A percentile compares a stretch with the other conserved stretches of the same genome.
phyloP scores from a whole-genome alignment of 768 basidiomycete genomes.

The Auricularia sp. region DNA sequence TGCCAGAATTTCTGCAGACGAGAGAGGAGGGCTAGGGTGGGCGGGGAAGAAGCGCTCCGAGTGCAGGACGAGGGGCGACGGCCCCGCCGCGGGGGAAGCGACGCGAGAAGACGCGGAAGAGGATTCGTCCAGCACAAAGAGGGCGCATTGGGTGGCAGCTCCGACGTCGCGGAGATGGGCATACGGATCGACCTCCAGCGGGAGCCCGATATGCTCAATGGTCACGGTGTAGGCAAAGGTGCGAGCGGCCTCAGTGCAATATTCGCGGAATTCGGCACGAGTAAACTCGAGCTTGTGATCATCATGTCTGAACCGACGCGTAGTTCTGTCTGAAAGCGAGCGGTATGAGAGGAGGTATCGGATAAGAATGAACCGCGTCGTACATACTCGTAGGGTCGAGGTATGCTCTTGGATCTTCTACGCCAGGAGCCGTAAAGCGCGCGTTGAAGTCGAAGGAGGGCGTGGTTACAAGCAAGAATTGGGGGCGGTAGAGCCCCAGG shows the following conservation, averaged over 20 bases:
- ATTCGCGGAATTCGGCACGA: conserved; percentile 51
- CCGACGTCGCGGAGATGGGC: conserved; percentile 55
- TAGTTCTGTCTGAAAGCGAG: conserved; percentile 35
- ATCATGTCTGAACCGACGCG: conserved; percentile 63
- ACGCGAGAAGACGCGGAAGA: conserved; percentile 14
- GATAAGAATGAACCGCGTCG: not conserved
- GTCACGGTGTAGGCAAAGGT: conserved; percentile 69
- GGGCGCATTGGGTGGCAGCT: conserved; percentile 57
- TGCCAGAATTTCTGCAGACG: not conserved
- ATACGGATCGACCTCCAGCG: conserved; percentile 57
- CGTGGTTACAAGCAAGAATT: conserved; percentile 67
- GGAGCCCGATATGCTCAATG: conserved; percentile 45
- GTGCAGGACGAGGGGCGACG: not conserved
- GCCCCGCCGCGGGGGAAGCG: not conserved
- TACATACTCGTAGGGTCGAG: conserved; percentile 53
- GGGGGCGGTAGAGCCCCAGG: conserved; percentile 70
- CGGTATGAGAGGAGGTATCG: not conserved
- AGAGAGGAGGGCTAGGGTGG: not conserved
- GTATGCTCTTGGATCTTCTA: conserved; percentile 37
- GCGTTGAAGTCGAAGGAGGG: conserved; percentile 79
- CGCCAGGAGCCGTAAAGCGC: conserved; percentile 52
- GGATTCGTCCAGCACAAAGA: conserved; percentile 27
- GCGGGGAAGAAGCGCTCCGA: not conserved
- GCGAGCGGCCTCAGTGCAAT: conserved; percentile 45
- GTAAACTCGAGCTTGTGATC: conserved; percentile 94